These are phyloP conservation scores for Clavispora carvajalis DNA, from an alignment of 805 yeast species.

Conservation along the genomic window DNA sequence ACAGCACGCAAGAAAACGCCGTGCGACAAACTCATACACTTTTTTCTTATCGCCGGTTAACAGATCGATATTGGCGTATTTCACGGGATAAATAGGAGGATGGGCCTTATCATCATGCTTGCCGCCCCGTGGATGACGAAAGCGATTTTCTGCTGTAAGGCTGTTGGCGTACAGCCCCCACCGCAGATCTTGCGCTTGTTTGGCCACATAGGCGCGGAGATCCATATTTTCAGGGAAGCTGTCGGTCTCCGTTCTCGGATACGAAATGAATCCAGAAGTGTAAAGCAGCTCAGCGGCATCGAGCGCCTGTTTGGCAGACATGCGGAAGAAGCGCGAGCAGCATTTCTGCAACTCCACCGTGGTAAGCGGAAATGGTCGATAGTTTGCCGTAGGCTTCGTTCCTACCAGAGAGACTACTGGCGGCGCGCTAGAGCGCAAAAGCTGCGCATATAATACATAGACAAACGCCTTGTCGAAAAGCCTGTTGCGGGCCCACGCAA, in stretches of 20 bases:
- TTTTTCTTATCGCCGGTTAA: conserved; percentile 47
- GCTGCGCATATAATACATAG: conserved; percentile 54
- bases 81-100: conserved; percentile 95
- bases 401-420: conserved; percentile 50
- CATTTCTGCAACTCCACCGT: conserved; percentile 90
- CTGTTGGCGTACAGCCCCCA: conserved; percentile 73
- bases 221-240: conserved; percentile 75
- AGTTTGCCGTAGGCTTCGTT: conserved; percentile 65
- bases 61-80: conserved; percentile 30
- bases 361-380: conserved; percentile 85
- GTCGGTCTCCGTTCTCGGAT: conserved; percentile 98
- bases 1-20: conserved; percentile 88
- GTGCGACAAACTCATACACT: conserved; percentile 80
- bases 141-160: conserved; percentile 34
- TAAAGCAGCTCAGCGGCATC: conserved; percentile 78
- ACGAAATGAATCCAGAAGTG: conserved; percentile 80
- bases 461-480: conserved; percentile 71
- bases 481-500: conserved; percentile 70
- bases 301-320: conserved; percentile 77
- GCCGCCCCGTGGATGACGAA: conserved; percentile 72
- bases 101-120: conserved; percentile 90
- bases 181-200: conserved; percentile 46
- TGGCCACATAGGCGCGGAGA: conserved; percentile 51
- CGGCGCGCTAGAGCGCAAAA: conserved; percentile 47
- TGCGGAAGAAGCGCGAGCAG: conserved; percentile 67